A percentile compares a stretch with the other conserved stretches of the same genome.
phyloP scores from a whole-genome alignment of 2,329 filamentous ascomycete genomes.

The Phialophora chinensis region DNA sequence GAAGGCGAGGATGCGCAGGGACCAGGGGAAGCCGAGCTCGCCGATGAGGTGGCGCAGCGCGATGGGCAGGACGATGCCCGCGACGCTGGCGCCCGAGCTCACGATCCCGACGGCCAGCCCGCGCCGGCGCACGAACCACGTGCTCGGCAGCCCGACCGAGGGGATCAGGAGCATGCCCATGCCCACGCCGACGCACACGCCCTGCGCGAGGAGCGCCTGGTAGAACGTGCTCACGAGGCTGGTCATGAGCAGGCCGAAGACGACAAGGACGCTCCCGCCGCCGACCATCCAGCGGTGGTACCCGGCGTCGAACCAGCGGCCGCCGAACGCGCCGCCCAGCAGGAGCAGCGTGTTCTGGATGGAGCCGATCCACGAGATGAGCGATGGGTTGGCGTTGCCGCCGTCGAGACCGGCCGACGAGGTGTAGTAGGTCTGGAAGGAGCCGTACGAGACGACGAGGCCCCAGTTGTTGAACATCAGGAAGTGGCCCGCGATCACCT shows the following conservation, averaged over 20 bases:
- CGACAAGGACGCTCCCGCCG: background rate
- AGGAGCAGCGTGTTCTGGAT: background rate
- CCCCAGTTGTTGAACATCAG: slow-evolving; percentile 34
- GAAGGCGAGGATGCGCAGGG: background rate
- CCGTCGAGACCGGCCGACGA: background rate
- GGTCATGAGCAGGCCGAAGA: slow-evolving; percentile 3
- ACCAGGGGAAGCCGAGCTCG: background rate
- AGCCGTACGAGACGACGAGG: background rate
- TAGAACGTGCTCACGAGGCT: background rate
- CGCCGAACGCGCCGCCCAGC: background rate
- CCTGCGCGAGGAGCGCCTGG: background rate
- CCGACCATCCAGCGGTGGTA: background rate
- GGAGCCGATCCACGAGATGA: slow-evolving; percentile 1
- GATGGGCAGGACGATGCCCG: background rate
- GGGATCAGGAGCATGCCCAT: background rate
- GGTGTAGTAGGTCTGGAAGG: background rate
- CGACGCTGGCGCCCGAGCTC: background rate
- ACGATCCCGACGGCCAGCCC: background rate
- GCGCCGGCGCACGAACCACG: background rate
- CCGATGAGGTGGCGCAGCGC: background rate
- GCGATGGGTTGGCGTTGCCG: background rate
- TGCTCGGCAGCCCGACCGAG: background rate
- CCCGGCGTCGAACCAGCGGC: background rate
- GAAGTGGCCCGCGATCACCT: slow-evolving; percentile 31
- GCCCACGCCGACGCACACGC: background rate